Conservation (phyloP, 768 basidiomycete species). For the Amanita inopinata region DNA sequence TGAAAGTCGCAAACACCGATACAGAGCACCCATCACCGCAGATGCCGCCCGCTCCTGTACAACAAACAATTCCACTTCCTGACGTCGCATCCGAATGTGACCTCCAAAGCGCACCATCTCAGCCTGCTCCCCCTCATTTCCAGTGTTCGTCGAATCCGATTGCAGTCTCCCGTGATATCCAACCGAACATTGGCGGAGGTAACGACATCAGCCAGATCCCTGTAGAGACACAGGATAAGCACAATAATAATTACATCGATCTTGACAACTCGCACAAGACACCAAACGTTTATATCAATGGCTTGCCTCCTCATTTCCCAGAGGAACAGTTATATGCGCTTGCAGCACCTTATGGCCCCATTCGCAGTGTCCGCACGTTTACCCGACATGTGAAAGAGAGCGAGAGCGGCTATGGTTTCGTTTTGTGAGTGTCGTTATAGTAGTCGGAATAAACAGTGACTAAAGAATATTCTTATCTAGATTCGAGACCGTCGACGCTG, state of each 20-base stretch:
- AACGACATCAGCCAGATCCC: slow-evolving; percentile 4
- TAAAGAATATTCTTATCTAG: slow-evolving; percentile 24
- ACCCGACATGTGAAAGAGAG: slow-evolving; percentile 74
- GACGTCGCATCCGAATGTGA: slow-evolving; percentile 11
- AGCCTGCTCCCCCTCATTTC: slow-evolving; percentile 10
- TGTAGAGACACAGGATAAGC: slow-evolving; percentile 4
- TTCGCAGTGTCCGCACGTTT: slow-evolving; percentile 75
- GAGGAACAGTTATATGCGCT: slow-evolving; percentile 73
- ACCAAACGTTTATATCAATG: slow-evolving; percentile 85
- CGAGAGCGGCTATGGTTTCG: slow-evolving; percentile 68
- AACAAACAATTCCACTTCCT: slow-evolving; percentile 25
- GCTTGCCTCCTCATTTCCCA: slow-evolving; percentile 73
- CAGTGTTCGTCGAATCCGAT: slow-evolving; percentile 3
- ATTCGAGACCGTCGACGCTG: slow-evolving; percentile 56
- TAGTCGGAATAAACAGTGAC: neutral
- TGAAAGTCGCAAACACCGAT: neutral
- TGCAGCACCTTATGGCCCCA: slow-evolving; percentile 58
- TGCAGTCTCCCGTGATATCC: neutral
- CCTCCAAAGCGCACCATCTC: slow-evolving; percentile 10
- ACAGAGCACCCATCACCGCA: slow-evolving; percentile 9
- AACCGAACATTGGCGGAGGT: neutral
- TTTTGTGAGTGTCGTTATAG: slow-evolving; percentile 42
- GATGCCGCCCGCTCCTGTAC: slow-evolving; percentile 21
- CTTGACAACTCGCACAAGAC: slow-evolving; percentile 28
- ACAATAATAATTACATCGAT: slow-evolving; percentile 7